Percentiles rank a stretch among this genome's conserved stretches.
Conservation (phyloP, 208 protist species). For the Balamuthia mandrillaris region DNA sequence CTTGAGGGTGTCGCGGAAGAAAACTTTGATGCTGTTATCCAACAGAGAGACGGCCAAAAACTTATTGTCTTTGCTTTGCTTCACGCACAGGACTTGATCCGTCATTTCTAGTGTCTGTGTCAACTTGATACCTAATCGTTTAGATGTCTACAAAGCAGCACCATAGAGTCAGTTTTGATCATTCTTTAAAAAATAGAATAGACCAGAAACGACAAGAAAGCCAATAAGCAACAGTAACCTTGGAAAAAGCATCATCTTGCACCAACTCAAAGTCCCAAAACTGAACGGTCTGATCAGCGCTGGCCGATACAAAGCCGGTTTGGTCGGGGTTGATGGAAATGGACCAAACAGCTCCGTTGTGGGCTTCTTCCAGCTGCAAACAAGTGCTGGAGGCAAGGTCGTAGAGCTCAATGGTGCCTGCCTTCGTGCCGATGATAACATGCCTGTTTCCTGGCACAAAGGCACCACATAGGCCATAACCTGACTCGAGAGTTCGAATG, state of each 20-base stretch:
- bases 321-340: slow-evolving; percentile 54
- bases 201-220: too few relatives aligned
- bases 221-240: neutral
- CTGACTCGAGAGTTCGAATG: slow-evolving; percentile 60
- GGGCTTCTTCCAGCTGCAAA: slow-evolving; percentile 49
- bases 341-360: slow-evolving; percentile 57
- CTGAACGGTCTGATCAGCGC: slow-evolving; percentile 72
- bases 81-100: slow-evolving; percentile 86
- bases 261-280: slow-evolving; percentile 80
- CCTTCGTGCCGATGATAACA: slow-evolving; percentile 59
- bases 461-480: slow-evolving; percentile 69
- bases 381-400: slow-evolving; percentile 57
- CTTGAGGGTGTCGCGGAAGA: slow-evolving; percentile 93
- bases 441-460: slow-evolving; percentile 79
- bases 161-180: too few relatives aligned
- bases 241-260: neutral
- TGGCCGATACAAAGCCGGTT: neutral
- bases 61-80: slow-evolving; percentile 43
- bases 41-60: slow-evolving; percentile 89
- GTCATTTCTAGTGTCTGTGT: slow-evolving; percentile 84
- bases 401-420: slow-evolving; percentile 65
- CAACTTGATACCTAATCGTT: slow-evolving; percentile 44
- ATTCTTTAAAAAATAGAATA: neutral
- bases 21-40: slow-evolving; percentile 96
- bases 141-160: too few relatives aligned